phyloP scores from a whole-genome alignment of 768 basidiomycete species.

The Ramaria rubella region DNA sequence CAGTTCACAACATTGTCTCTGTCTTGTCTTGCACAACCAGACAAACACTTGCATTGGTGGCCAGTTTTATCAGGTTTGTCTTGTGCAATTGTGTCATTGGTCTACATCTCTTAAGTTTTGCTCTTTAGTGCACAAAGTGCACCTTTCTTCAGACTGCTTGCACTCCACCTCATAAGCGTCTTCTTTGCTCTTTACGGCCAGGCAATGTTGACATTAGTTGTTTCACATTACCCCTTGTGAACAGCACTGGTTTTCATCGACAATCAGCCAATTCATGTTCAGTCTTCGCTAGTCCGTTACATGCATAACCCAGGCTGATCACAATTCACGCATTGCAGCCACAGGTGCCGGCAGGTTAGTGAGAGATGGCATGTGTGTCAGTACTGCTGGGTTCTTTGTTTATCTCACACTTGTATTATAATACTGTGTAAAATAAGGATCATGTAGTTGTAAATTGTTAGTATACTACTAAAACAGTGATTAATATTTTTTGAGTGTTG shows the following conservation, averaged over 20 bases:
- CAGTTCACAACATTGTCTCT: slow-evolving; percentile 44
- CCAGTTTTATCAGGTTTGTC: slow-evolving; percentile 37
- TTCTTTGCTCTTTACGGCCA: no score
- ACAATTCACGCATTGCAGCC: background rate
- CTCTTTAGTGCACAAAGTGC: background rate
- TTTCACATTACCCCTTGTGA: slow-evolving; percentile 44
- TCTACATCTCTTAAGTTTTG: background rate
- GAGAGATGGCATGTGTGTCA: no score
- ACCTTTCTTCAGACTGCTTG: slow-evolving; percentile 1
- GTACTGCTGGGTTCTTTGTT: no score
- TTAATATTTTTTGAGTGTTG: no score
- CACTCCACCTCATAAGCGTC: background rate
- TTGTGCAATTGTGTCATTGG: background rate
- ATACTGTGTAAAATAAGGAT: no score
- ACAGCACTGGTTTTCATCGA: slow-evolving; percentile 35
- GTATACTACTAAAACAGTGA: no score
- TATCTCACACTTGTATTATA: no score
- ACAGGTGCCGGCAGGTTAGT: background rate
- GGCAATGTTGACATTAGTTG: slow-evolving; percentile 12
- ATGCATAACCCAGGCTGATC: slow-evolving; percentile 41
- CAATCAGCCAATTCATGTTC: background rate
- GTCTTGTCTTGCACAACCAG: slow-evolving; percentile 40
- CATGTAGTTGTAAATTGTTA: no score
- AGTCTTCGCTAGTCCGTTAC: slow-evolving; percentile 26
- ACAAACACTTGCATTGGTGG: slow-evolving; percentile 40